These are phyloP conservation scores for Fusarium nematophilum DNA, from an alignment of 2,329 filamentous ascomycete species.

Conservation along the genomic window DNA sequence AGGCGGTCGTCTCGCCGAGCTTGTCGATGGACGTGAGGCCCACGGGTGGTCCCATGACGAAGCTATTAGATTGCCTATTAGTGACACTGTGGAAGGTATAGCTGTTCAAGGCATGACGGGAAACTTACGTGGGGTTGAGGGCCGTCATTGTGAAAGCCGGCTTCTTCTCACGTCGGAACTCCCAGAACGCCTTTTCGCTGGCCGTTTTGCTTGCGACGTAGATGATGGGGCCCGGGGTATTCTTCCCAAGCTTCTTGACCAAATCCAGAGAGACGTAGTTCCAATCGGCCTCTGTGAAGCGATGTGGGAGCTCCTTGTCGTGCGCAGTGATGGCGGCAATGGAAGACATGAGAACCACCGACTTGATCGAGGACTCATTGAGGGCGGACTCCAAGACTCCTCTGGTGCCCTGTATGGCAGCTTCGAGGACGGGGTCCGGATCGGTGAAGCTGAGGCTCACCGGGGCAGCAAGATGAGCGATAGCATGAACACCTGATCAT, in stretches of 20 bases:
- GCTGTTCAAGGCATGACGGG: not conserved
- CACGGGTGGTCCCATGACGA: conserved; percentile 40
- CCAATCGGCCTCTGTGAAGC: conserved; percentile 41
- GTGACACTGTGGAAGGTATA: not conserved
- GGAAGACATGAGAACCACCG: conserved; percentile 42
- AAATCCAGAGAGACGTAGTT: conserved; percentile 29
- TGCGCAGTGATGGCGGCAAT: conserved; percentile 27
- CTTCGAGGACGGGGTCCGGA: conserved; percentile 33
- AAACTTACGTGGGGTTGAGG: conserved; percentile 38
- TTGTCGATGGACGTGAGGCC: conserved; percentile 34
- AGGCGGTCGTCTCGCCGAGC: conserved; percentile 32
- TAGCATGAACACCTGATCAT: conserved; percentile 31
- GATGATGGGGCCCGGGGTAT: conserved; percentile 29
- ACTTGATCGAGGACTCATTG: conserved; percentile 36
- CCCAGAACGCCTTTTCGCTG: conserved; percentile 40
- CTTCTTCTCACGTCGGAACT: conserved; percentile 35
- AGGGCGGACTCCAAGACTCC: conserved; percentile 37
- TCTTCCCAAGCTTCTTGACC: conserved; percentile 36
- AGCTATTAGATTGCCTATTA: conserved; percentile 18
- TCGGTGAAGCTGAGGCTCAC: conserved; percentile 37
- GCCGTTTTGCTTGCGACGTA: conserved; percentile 40
- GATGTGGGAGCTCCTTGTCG: conserved; percentile 8
- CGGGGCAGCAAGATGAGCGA: conserved; percentile 36
- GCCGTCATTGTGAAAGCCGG: conserved; percentile 38
- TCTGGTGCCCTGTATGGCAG: conserved; percentile 33